Conservation (phyloP, 306 rosid species). For the Cicer judaicum region DNA sequence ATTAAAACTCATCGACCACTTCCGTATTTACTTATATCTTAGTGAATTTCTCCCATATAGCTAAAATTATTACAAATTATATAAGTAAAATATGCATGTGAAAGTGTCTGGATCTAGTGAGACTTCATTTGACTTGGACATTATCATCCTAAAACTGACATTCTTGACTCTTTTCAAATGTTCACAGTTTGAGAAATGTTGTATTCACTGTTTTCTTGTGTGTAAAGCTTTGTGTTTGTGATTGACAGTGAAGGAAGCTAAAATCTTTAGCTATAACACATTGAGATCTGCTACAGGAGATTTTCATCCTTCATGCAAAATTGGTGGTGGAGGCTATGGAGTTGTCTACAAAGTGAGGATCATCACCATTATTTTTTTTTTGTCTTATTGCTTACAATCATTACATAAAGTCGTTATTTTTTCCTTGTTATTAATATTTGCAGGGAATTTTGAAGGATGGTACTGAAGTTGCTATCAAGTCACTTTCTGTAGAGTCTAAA, state of each 20-base stretch:
- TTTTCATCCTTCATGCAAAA: slow-evolving; percentile 77
- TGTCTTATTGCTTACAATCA: slow-evolving; percentile 15
- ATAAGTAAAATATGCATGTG: slow-evolving; percentile 19
- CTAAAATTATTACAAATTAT: slow-evolving; percentile 5
- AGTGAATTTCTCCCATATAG: background rate
- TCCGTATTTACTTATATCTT: background rate
- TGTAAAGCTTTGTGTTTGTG: slow-evolving; percentile 43
- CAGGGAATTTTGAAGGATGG: slow-evolving; percentile 85
- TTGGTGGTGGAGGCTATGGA: slow-evolving; percentile 98
- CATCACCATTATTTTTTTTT: background rate
- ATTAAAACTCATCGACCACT: no score
- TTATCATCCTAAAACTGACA: slow-evolving; percentile 11
- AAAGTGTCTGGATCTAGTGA: slow-evolving; percentile 13
- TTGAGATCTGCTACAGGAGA: slow-evolving; percentile 84
- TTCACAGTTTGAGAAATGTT: slow-evolving; percentile 8
- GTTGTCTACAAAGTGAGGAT: slow-evolving; percentile 76
- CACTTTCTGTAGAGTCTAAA: slow-evolving; percentile 78
- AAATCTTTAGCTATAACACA: slow-evolving; percentile 60
- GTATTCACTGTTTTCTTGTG: slow-evolving; percentile 26
- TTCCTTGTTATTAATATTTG: slow-evolving; percentile 39
- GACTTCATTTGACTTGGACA: slow-evolving; percentile 34
- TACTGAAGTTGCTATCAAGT: slow-evolving; percentile 81
- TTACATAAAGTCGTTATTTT: slow-evolving; percentile 15
- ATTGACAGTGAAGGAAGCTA: slow-evolving; percentile 60
- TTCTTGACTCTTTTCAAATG: slow-evolving; percentile 6